phyloP scores from a whole-genome alignment of 352 stramenopile genomes.

The Phytophthora multivora region DNA sequence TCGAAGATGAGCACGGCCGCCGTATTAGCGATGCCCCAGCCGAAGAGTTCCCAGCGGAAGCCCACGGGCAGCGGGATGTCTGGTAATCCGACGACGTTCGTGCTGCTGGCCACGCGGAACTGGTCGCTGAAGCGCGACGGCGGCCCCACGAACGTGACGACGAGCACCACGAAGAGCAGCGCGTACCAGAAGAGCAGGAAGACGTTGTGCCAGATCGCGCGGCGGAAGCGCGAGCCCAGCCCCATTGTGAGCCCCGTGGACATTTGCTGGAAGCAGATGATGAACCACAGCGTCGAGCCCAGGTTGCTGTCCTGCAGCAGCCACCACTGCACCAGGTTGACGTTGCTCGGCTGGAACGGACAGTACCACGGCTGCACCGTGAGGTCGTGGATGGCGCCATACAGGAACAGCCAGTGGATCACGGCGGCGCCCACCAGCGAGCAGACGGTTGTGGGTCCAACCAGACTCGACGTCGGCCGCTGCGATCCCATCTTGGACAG shows the following conservation, averaged over 20 bases:
- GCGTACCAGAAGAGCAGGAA: constrained; percentile 71
- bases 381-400: constrained; percentile 61
- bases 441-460: constrained; percentile 74
- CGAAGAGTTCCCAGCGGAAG: constrained; percentile 73
- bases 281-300: constrained; percentile 61
- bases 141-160: constrained; percentile 58
- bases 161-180: constrained; percentile 58
- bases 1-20: constrained; percentile 60
- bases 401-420: constrained; percentile 84
- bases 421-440: constrained; percentile 58
- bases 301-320: constrained; percentile 73
- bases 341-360: constrained; percentile 64
- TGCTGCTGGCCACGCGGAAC: constrained; percentile 77
- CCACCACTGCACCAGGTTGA: constrained; percentile 80
- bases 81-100: constrained; percentile 69
- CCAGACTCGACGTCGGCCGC: constrained; percentile 81
- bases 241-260: constrained; percentile 59
- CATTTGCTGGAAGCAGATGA: constrained; percentile 77
- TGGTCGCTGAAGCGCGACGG: constrained; percentile 65
- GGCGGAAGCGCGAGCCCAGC: constrained; percentile 73
- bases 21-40: constrained; percentile 62
- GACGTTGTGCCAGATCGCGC: constrained; percentile 62
- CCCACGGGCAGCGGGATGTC: constrained; percentile 65
- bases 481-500: constrained; percentile 61
- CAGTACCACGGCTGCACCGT: constrained; percentile 70